Evolutionary conservation across 768 basidiomycete genomes (phyloP), one percentile per base, ranked within the genome.

Genomic region (Tephrocybe sp.): DNA sequence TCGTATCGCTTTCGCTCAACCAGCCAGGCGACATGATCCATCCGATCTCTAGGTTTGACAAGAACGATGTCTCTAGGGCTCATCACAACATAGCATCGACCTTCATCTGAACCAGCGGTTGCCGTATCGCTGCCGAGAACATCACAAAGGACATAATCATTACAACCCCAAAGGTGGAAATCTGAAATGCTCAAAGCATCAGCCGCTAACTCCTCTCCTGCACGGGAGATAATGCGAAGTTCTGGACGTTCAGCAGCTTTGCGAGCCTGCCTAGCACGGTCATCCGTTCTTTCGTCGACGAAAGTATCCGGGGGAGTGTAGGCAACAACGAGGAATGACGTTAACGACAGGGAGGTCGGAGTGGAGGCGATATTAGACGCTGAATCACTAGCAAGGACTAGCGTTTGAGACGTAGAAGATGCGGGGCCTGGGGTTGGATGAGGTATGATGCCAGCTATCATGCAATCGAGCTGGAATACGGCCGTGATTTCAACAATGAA

Each of bases 171-270:
- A 8, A 79, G 71, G 62, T 92, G 86, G 67, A 79, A 98, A 58
- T 86, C 83, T 23, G 83, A 72, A 34, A 99, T 78, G 38, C 79
- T 81, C 40, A 98, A 76, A 1, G 88, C 90, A 65, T 98, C 96
- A 1, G 86, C 80, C 0, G 90, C 81, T 2, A 93, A 74, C 65
- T 97, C 94, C 62, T 98, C 93, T 1, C 96, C 95, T 0, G 79
- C 78, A 21, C 86, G 85, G 1, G 91, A 89, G 56, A 99, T 88
- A 59, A 99, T 90, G 11, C 93, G 84, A 43, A 99, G 77, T 68
- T 98, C 96, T 6, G 97, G 97, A n/a, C 90, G 86, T 56, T 92
- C 88, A 0, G 94, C 90, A 0, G 80, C 80, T 65, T 91, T 91
- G 15, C 93, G 83, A 10, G 86, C 83, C 65, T 96, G 91, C 59